Conservation (phyloP, 2,329 filamentous ascomycete genomes). For the Paraphoma chrysanthemicola region DNA sequence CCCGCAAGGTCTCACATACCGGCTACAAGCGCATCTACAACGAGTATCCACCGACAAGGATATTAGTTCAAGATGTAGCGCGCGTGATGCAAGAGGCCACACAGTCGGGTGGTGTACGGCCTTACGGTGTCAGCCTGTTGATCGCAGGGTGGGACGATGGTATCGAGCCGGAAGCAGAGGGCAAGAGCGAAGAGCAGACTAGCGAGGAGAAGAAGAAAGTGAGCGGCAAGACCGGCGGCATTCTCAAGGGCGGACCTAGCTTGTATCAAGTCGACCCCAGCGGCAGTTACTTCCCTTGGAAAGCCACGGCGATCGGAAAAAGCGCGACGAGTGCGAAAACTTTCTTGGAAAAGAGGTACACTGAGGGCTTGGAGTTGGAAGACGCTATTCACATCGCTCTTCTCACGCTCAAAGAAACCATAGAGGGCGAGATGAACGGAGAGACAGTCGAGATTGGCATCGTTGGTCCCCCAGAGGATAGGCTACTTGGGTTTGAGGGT, state of each 20-base stretch:
- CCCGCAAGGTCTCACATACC: conserved; percentile 97
- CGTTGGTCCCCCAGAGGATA: conserved; percentile 90
- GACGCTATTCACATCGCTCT: conserved; percentile 98
- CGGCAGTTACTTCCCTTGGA: conserved; percentile 99
- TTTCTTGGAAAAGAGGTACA: conserved; percentile 98
- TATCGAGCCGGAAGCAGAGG: conserved; percentile 82
- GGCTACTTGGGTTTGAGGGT: conserved; percentile 89
- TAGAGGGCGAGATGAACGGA: conserved; percentile 98
- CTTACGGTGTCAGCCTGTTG: conserved; percentile 94
- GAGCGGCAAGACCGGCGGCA: conserved; percentile 89
- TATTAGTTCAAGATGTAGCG: conserved; percentile 98
- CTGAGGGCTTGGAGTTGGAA: conserved; percentile 93
- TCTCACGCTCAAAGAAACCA: conserved; percentile 97
- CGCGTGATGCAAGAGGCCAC: conserved; percentile 99
- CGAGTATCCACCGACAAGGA: conserved; percentile 98
- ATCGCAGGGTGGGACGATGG: conserved; percentile 98
- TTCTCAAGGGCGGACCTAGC: conserved; percentile 94
- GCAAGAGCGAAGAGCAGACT: conserved; percentile 60
- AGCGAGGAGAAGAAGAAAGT: conserved; percentile 72
- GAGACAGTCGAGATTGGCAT: conserved; percentile 99
- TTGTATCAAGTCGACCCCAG: conserved; percentile 99
- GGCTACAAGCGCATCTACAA: conserved; percentile 99
- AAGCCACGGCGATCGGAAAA: conserved; percentile 98
- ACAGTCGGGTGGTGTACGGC: conserved; percentile 94
- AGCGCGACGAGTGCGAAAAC: conserved; percentile 98